Percentiles rank a stretch among this genome's conserved stretches.
Evolutionary conservation across 208 protist genomes (phyloP).

Genomic region (Acanthamoeba lugdunensis): DNA sequence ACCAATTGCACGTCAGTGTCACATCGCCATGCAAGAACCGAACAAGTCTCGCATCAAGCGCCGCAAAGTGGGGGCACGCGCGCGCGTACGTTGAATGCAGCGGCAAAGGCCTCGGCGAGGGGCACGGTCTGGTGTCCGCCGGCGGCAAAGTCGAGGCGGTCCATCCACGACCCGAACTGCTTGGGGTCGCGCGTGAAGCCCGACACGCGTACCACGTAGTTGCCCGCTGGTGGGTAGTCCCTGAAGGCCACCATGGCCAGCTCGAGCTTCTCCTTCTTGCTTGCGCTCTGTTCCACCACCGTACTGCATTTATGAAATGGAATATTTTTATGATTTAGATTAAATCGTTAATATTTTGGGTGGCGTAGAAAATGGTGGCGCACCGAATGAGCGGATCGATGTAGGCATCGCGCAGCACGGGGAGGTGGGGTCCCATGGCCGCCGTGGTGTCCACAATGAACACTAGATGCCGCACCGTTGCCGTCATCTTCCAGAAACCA

Average conservation of each 20-base stretch:
- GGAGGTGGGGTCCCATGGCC: neutral
- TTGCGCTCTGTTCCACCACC: neutral
- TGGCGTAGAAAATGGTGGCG: neutral
- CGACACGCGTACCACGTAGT: constrained; percentile 38
- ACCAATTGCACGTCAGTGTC: neutral
- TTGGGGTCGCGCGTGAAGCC: constrained; percentile 25
- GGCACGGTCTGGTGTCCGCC: constrained; percentile 5
- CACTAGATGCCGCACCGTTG: neutral
- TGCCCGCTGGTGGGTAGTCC: constrained; percentile 27
- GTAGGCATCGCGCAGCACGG: constrained; percentile 5
- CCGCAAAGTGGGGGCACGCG: neutral
- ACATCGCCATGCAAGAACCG: too few relatives aligned
- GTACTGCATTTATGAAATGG: neutral
- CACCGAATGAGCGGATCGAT: neutral
- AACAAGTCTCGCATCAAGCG: neutral
- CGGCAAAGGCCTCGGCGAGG: constrained; percentile 20
- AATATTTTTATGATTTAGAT: too few relatives aligned
- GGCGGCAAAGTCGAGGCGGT: constrained; percentile 6
- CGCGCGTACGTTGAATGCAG: neutral
- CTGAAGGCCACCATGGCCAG: constrained; percentile 23
- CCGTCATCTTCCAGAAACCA: neutral
- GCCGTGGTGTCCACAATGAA: constrained; percentile 43
- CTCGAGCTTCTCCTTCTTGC: constrained; percentile 11
- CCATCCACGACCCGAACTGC: constrained; percentile 13
- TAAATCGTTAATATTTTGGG: too few relatives aligned